Base-by-base conservation (phyloP, 768 basidiomycete genomes). In the Flagelloscypha sp. region DNA sequence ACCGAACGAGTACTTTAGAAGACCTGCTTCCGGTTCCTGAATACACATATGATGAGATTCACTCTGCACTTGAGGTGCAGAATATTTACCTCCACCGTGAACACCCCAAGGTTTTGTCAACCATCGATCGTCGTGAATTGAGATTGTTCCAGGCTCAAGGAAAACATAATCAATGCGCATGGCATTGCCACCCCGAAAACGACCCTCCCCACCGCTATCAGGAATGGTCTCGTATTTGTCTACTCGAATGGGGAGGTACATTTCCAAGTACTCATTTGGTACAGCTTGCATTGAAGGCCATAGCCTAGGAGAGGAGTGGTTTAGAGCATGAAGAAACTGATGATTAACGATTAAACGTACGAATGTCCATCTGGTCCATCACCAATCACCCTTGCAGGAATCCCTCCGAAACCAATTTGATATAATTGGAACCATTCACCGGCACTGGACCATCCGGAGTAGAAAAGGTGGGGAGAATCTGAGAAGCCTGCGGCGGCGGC, bases 41-140 rank as follows among this genome's bases (percentile, higher is more conserved):
- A n/a, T n/a, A n/a, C n/a, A n/a, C n/a, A n/a, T n/a, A n/a, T n/a
- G n/a, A n/a, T n/a, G n/a, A n/a, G n/a, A n/a, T n/a, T n/a, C n/a
- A n/a, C n/a, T n/a, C n/a, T n/a, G n/a, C n/a, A n/a, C n/a, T n/a
- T n/a, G n/a, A n/a, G n/a, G n/a, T n/a, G n/a, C n/a, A n/a, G n/a
- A n/a, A n/a, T n/a, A n/a, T n/a, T n/a, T n/a, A n/a, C n/a, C 50
- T 10, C 55, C 55, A 30, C 54, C 55, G 36, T 57, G 52, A n/a
- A 57, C 55, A 25, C 55, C 55, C 55, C 55, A 57, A n/a, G 55
- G 55, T 35, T 54, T 55, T 7, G 55, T 57, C 27, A 52, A 47
- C 52, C 55, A 57, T 4, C 55, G 49, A 24, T 57, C 55, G 33
- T 57, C 55, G 40, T 57, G 55, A 4, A 57, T 24, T 28, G 55